Evolutionary conservation across 352 stramenopile species (phyloP).

Genomic region (Globisporangium recalcitrans): DNA sequence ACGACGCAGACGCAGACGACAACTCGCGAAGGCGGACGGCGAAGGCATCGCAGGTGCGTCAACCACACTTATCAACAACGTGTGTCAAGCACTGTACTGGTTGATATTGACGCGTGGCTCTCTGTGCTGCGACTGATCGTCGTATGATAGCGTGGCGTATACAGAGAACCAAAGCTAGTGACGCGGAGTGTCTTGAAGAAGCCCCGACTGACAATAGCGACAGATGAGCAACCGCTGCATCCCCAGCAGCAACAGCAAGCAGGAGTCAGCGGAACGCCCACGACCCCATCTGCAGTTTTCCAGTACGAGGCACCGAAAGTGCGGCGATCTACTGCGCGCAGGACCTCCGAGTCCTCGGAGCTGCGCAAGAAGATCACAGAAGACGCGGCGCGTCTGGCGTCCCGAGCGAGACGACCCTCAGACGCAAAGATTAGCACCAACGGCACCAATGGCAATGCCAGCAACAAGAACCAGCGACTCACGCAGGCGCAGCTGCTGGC

Average conservation of each 20-base stretch:
- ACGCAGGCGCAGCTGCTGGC: conserved; percentile 65
- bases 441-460: background rate
- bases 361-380: conserved; percentile 47
- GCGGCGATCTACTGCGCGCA: conserved; percentile 51
- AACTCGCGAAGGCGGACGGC: conserved; percentile 23
- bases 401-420: conserved; percentile 20
- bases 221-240: background rate
- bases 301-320: conserved; percentile 40
- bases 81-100: background rate
- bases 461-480: conserved; percentile 28
- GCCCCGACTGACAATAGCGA: conserved; percentile 8
- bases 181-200: conserved; percentile 14
- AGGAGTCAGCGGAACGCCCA: background rate
- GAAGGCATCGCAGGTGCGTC: conserved; percentile 14
- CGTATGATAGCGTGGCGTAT: conserved; percentile 14
- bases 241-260: background rate
- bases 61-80: background rate
- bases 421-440: background rate
- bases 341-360: conserved; percentile 56
- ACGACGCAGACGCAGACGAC: conserved; percentile 59
- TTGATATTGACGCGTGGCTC: background rate
- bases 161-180: conserved; percentile 26
- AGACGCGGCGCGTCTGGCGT: conserved; percentile 41
- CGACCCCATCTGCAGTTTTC: conserved; percentile 7
- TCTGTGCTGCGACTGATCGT: background rate